Evolutionary conservation across 1,139 yeast genomes (phyloP).

Genomic region (Saccharomyces uvarum): DNA sequence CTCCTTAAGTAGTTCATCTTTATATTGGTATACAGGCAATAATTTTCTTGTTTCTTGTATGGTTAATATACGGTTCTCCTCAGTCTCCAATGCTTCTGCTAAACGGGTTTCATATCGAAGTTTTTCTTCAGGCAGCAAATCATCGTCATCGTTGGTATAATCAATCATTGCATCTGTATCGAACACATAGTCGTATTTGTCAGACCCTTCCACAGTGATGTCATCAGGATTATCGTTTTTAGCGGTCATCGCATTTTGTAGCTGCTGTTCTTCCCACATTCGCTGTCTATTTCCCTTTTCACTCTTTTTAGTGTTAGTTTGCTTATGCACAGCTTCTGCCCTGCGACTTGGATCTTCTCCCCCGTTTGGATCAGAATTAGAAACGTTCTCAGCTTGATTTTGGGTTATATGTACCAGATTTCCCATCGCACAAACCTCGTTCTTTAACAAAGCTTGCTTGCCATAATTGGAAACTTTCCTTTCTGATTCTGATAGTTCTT

Average conservation of each 20-base stretch:
- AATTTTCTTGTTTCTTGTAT: slow-evolving; percentile 35
- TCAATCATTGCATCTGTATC: slow-evolving; percentile 70
- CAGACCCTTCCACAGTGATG: slow-evolving; percentile 40
- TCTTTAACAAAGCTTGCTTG: slow-evolving; percentile 40
- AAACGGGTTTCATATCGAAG: slow-evolving; percentile 26
- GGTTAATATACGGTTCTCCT: slow-evolving; percentile 36
- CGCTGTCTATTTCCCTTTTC: slow-evolving; percentile 14
- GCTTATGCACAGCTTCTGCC: slow-evolving; percentile 8
- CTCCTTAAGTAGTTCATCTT: slow-evolving; percentile 50
- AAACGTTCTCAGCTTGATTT: slow-evolving; percentile 37
- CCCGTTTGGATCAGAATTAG: not conserved
- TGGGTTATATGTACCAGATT: slow-evolving; percentile 39
- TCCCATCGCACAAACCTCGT: slow-evolving; percentile 44
- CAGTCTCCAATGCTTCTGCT: slow-evolving; percentile 34
- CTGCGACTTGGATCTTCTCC: slow-evolving; percentile 5
- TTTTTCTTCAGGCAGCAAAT: slow-evolving; percentile 15
- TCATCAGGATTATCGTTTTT: slow-evolving; percentile 35
- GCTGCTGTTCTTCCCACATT: slow-evolving; percentile 28
- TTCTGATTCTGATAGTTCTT: slow-evolving; percentile 45
- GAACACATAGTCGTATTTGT: slow-evolving; percentile 72
- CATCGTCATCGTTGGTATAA: slow-evolving; percentile 44
- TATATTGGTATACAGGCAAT: slow-evolving; percentile 60
- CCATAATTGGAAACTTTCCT: slow-evolving; percentile 41
- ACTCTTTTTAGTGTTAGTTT: not conserved
- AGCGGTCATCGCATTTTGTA: slow-evolving; percentile 23